These are phyloP conservation scores for Candida mesenterica DNA, from an alignment of 1,139 yeast species.

Conservation along the genomic window DNA sequence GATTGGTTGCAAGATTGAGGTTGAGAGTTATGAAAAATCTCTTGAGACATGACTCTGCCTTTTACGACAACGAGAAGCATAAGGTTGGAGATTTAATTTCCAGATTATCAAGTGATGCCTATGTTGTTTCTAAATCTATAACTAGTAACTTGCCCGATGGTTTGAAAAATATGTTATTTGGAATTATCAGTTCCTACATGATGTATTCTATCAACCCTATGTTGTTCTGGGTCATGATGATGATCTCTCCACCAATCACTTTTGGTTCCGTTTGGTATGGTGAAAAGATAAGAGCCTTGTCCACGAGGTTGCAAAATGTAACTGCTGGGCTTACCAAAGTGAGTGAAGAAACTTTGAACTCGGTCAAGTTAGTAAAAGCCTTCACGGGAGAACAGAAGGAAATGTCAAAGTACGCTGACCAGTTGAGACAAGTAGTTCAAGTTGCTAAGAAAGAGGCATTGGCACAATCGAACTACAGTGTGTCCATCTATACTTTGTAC, in stretches of 20 bases:
- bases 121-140: conserved; percentile 47
- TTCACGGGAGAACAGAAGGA: conserved; percentile 48
- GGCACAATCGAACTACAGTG: conserved; percentile 48
- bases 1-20: conserved; percentile 43
- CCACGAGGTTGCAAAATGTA: conserved; percentile 46
- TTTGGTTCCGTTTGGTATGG: conserved; percentile 53
- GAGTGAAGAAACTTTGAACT: conserved; percentile 46
- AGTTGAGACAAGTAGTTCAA: conserved; percentile 39
- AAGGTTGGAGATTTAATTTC: conserved; percentile 57
- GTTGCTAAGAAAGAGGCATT: conserved; percentile 48
- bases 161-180: conserved; percentile 46
- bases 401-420: conserved; percentile 38
- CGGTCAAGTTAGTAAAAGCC: conserved; percentile 45
- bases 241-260: conserved; percentile 54
- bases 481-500: conserved; percentile 44
- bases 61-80: conserved; percentile 51
- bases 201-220: conserved; percentile 47
- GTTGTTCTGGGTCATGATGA: conserved; percentile 48
- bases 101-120: conserved; percentile 53
- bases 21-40: conserved; percentile 49
- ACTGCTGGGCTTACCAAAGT: conserved; percentile 49
- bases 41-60: conserved; percentile 50
- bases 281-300: conserved; percentile 43
- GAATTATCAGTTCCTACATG: conserved; percentile 45
- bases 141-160: conserved; percentile 50